These are phyloP conservation scores for Aspergillus sergii DNA, from an alignment of 2,329 filamentous ascomycete species.

Conservation along the genomic window DNA sequence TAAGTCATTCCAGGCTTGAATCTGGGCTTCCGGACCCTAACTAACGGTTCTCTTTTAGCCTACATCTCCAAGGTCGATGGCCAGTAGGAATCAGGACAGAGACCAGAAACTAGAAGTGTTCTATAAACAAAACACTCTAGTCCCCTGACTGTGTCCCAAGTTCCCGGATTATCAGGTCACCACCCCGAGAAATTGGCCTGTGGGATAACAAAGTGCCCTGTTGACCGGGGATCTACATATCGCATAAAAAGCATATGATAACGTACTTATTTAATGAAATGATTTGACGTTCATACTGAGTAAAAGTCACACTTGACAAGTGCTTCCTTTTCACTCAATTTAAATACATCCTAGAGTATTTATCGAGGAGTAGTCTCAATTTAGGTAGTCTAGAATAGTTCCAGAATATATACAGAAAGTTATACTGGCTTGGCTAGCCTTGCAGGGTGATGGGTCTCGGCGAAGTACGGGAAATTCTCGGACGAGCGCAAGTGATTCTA, in stretches of 20 bases:
- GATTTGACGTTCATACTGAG: conserved; percentile 18
- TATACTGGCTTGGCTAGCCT: neutral
- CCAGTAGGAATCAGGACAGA: conserved; percentile 44
- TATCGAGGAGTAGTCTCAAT: neutral
- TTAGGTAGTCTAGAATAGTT: neutral
- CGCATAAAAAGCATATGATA: conserved; percentile 28
- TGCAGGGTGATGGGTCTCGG: neutral
- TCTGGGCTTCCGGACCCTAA: neutral
- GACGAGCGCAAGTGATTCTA: neutral
- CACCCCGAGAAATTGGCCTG: conserved; percentile 8
- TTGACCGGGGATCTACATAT: conserved; percentile 14
- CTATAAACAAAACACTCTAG: conserved; percentile 30
- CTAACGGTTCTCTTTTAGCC: conserved; percentile 50
- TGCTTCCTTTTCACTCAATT: neutral
- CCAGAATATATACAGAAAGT: too few relatives aligned
- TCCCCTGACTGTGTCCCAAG: conserved; percentile 9
- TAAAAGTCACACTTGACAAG: neutral
- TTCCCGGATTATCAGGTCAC: conserved; percentile 15
- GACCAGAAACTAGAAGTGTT: conserved; percentile 35
- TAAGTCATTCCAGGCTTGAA: conserved; percentile 30
- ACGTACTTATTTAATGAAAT: conserved; percentile 34
- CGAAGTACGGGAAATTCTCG: neutral
- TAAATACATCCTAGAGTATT: neutral
- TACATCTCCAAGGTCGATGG: conserved; percentile 78
- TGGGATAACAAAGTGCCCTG: conserved; percentile 11